Percentiles rank a stretch among this genome's conserved stretches.
Evolutionary conservation across 1,284 basidiomycete species (phyloP).

Genomic region (Boletellus deceptivus): DNA sequence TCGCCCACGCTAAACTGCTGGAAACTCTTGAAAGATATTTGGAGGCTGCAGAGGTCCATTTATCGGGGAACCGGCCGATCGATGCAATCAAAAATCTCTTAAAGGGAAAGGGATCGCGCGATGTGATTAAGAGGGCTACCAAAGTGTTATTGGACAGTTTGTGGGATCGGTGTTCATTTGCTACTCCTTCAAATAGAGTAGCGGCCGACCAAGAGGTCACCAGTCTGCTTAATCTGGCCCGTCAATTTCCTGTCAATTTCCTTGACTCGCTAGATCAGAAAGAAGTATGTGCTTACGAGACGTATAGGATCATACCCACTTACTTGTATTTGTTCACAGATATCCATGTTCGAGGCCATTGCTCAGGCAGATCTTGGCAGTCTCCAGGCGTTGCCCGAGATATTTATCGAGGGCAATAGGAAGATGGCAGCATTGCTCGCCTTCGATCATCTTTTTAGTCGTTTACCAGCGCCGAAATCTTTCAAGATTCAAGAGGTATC

Average conservation of each 20-base stretch:
- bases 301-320: not conserved
- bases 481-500: slow-evolving; percentile 27
- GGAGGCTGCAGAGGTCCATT: slow-evolving; percentile 57
- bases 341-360: slow-evolving; percentile 28
- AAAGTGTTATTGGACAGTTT: slow-evolving; percentile 23
- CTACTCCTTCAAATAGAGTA: slow-evolving; percentile 7
- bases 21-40: slow-evolving; percentile 40
- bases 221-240: slow-evolving; percentile 17
- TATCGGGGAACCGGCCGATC: slow-evolving; percentile 46
- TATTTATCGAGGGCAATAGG: slow-evolving; percentile 8
- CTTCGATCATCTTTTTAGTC: slow-evolving; percentile 24
- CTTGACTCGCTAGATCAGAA: slow-evolving; percentile 13
- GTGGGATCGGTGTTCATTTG: slow-evolving; percentile 28
- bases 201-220: slow-evolving; percentile 1
- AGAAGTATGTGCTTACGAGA: slow-evolving; percentile 12
- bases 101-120: slow-evolving; percentile 28
- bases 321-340: slow-evolving; percentile 6
- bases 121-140: slow-evolving; percentile 33
- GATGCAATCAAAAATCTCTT: slow-evolving; percentile 51
- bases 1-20: slow-evolving; percentile 49
- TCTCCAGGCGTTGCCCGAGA: slow-evolving; percentile 11
- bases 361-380: slow-evolving; percentile 1
- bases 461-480: slow-evolving; percentile 11
- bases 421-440: slow-evolving; percentile 21
- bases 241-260: slow-evolving; percentile 10